A percentile compares a stretch with the other conserved stretches of the same genome.
These are phyloP conservation scores for Zopfia rhizophila DNA, from an alignment of 2,329 filamentous ascomycete genomes.

Conservation along the genomic window DNA sequence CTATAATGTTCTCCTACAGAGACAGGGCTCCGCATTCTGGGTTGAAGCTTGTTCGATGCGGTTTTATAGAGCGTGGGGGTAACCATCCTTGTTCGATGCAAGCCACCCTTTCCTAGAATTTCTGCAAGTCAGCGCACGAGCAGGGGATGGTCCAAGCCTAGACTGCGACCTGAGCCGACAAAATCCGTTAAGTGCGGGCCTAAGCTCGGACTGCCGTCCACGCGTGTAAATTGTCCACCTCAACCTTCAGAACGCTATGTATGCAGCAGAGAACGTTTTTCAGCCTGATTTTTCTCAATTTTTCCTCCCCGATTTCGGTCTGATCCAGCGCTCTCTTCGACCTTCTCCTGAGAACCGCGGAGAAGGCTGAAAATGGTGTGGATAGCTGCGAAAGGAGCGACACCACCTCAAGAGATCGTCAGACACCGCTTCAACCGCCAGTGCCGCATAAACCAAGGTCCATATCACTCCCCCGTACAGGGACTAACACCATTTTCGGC, in stretches of 20 bases:
- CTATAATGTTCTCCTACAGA: too few species aligned
- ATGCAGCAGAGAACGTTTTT: too few species aligned
- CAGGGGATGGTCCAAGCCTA: conserved; percentile 30
- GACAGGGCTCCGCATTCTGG: too few species aligned
- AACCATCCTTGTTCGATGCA: neutral
- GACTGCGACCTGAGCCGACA: conserved; percentile 23
- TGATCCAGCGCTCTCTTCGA: neutral
- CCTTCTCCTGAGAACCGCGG: conserved; percentile 19
- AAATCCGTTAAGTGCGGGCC: conserved; percentile 17
- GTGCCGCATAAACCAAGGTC: conserved; percentile 13
- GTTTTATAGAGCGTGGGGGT: too few species aligned
- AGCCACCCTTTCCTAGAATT: conserved; percentile 10
- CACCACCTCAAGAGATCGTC: too few species aligned
- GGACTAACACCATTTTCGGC: too few species aligned
- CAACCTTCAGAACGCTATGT: too few species aligned
- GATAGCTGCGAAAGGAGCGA: too few species aligned
- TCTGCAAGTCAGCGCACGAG: conserved; percentile 35
- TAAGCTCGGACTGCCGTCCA: too few species aligned
- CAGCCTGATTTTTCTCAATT: conserved; percentile 15
- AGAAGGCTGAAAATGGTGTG: conserved; percentile 21
- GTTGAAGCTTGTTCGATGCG: too few species aligned
- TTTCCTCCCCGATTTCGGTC: conserved; percentile 8
- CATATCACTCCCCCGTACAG: conserved; percentile 14
- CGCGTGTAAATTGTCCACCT: too few species aligned
- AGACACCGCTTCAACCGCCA: too few species aligned